Base-by-base conservation (phyloP, 768 basidiomycete species). In the Galerina marginata region DNA sequence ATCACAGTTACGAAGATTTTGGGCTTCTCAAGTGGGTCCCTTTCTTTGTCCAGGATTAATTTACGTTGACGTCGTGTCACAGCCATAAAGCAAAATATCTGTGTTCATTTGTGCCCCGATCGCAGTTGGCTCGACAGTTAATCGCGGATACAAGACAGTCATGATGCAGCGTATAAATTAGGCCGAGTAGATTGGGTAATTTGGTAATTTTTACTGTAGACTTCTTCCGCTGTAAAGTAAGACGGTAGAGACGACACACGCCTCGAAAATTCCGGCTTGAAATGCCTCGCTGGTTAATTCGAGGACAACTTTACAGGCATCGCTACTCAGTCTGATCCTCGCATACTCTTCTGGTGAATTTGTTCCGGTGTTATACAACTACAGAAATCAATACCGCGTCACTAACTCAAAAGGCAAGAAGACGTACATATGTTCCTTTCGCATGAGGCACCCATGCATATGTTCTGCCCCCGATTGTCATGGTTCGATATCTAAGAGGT, bases 201-300 rank as follows among this genome's bases (percentile, higher is more conserved):
- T 20, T 20, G 20, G 20, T 20, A 20, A 20, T 20, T 20, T 20
- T 33, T 33, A 33, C 29, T 33, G 29, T 33, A 33, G 29, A 33
- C 29, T 33, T 7, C 29, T 33, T 33, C 29, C 29, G 45, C 60
- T 50, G 45, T 61, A 61, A 14, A 65, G 51, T 4, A 65, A 40
- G 10, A 63, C 23, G 1, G 65, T 54, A 4, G 65, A 59, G 15
- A 65, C 54, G 15, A 65, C 39, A 20, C 61, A 60, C 5, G 61
- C 55, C 26, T 65, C 65, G 47, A 65, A 65, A 20, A 65, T 48
- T 6, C 65, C 65, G 3, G 56, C 65, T 54, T 62, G 61, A 37
- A 65, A 60, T 9, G 65, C 61, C 50, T 62, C 65, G 52, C 65
- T 69, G 0, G 65, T 66, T 12, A 69, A 63, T 43, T 69, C 67